Conservation (phyloP, 1,284 basidiomycete species). For the Leccinum angustisporum region DNA sequence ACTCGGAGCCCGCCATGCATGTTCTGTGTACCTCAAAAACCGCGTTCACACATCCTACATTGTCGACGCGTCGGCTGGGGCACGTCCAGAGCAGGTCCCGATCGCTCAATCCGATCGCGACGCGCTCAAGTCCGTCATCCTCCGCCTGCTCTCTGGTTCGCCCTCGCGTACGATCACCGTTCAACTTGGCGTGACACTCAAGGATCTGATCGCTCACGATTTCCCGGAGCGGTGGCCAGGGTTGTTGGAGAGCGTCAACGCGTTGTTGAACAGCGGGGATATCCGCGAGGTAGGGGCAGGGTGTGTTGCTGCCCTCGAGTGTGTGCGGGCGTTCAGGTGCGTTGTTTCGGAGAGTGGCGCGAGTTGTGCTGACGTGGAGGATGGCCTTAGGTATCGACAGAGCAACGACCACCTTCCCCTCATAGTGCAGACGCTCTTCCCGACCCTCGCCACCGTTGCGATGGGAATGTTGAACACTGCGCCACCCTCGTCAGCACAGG, state of each 20-base stretch:
- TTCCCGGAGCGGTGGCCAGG: slow-evolving; percentile 75
- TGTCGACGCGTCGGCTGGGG: slow-evolving; percentile 40
- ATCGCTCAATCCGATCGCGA: slow-evolving; percentile 68
- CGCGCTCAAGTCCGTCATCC: slow-evolving; percentile 62
- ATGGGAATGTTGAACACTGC: slow-evolving; percentile 61
- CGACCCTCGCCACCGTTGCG: slow-evolving; percentile 69
- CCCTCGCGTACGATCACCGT: slow-evolving; percentile 68
- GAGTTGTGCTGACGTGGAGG: background rate
- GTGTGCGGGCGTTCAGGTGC: slow-evolving; percentile 70
- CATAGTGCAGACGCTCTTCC: slow-evolving; percentile 66
- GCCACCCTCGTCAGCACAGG: slow-evolving; percentile 56
- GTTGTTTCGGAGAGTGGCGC: slow-evolving; percentile 19
- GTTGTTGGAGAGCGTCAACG: slow-evolving; percentile 62
- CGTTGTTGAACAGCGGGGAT: slow-evolving; percentile 59
- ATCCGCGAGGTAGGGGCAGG: slow-evolving; percentile 77
- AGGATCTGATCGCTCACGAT: slow-evolving; percentile 69
- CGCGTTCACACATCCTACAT: slow-evolving; percentile 67
- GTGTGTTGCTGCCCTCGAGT: slow-evolving; percentile 71
- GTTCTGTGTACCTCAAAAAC: slow-evolving; percentile 85
- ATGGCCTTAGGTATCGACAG: slow-evolving; percentile 58
- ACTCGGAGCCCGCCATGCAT: slow-evolving; percentile 81
- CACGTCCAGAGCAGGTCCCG: slow-evolving; percentile 57
- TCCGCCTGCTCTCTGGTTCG: slow-evolving; percentile 67
- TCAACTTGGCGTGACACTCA: slow-evolving; percentile 71
- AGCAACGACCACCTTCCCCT: slow-evolving; percentile 55